Conservation (phyloP, 2,329 filamentous ascomycete species). For the Lasiodiplodia gonubiensis region DNA sequence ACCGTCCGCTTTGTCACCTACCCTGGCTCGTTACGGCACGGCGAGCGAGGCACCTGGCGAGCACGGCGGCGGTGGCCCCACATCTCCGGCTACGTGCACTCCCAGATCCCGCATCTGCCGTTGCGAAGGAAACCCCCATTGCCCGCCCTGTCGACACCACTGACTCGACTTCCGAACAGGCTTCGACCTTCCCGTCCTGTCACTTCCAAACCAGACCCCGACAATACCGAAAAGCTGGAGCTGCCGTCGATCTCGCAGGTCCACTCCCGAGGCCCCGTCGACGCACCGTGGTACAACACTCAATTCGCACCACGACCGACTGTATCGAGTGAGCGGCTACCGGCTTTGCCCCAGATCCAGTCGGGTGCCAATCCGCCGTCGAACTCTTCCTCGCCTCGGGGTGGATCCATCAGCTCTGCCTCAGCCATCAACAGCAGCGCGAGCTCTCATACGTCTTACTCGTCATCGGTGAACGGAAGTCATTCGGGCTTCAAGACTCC, state of each 20-base stretch:
- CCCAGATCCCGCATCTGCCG: conserved; percentile 26
- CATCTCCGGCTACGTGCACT: conserved; percentile 22
- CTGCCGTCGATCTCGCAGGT: conserved; percentile 84
- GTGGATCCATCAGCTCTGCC: conserved; percentile 71
- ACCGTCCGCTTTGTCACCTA: conserved; percentile 40
- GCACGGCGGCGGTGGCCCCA: conserved; percentile 9
- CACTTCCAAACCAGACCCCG: conserved; percentile 28
- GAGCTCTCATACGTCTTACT: conserved; percentile 62
- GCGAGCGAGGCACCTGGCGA: background rate
- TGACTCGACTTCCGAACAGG: conserved; percentile 25
- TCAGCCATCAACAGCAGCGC: conserved; percentile 56
- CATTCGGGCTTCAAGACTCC: conserved; percentile 73
- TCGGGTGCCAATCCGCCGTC: conserved; percentile 69
- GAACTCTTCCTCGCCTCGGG: conserved; percentile 75
- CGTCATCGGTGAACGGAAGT: conserved; percentile 59
- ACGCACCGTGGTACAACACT: conserved; percentile 72
- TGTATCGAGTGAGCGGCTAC: conserved; percentile 75
- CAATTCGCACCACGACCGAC: conserved; percentile 68
- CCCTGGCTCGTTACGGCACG: conserved; percentile 24
- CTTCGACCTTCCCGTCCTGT: conserved; percentile 24
- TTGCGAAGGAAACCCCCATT: conserved; percentile 29
- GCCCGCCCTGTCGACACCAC: conserved; percentile 32
- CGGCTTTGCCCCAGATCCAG: conserved; percentile 72
- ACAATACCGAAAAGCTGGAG: conserved; percentile 88
- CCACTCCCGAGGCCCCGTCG: conserved; percentile 77